phyloP scores from a whole-genome alignment of 164 flowering plant species.

The Vitis vinifera region DNA sequence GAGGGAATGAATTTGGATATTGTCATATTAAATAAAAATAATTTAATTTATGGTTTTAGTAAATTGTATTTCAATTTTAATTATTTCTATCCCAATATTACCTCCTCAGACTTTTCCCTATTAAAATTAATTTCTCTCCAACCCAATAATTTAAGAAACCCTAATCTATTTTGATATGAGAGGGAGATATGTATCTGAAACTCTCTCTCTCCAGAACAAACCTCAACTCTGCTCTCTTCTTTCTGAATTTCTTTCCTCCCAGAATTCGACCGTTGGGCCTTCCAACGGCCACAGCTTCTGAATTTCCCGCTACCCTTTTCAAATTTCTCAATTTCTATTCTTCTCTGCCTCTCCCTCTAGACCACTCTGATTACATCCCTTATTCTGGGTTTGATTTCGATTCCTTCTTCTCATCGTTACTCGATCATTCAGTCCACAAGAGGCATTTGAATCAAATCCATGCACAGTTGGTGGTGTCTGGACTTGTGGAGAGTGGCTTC shows the following conservation, averaged over 20 bases:
- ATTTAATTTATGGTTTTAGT: no score
- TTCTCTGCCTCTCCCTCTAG: slow-evolving; percentile 13
- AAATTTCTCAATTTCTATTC: slow-evolving; percentile 15
- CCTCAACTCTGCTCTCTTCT: neutral
- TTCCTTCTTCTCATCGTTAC: slow-evolving; percentile 31
- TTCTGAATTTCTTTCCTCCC: slow-evolving; percentile 1
- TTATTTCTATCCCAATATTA: no score
- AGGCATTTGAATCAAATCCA: slow-evolving; percentile 41
- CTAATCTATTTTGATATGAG: slow-evolving; percentile 17
- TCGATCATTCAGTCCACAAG: slow-evolving; percentile 30
- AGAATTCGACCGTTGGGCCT: slow-evolving; percentile 11
- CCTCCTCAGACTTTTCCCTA: no score
- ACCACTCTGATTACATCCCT: slow-evolving; percentile 7
- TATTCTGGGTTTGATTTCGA: slow-evolving; percentile 19
- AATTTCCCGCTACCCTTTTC: slow-evolving; percentile 11
- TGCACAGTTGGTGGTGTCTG: slow-evolving; percentile 24
- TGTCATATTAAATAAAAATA: no score
- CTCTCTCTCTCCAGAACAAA: slow-evolving; percentile 6
- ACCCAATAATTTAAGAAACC: no score
- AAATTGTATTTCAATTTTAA: no score
- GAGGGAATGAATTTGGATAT: no score
- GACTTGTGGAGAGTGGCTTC: slow-evolving; percentile 35
- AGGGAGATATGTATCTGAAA: slow-evolving; percentile 13
- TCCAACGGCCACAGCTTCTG: neutral
- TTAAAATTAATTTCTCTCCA: no score